Percentiles rank a stretch among this genome's conserved stretches.
These are phyloP conservation scores for Scheffersomyces amazonensis DNA, from an alignment of 805 yeast genomes.

Conservation along the genomic window DNA sequence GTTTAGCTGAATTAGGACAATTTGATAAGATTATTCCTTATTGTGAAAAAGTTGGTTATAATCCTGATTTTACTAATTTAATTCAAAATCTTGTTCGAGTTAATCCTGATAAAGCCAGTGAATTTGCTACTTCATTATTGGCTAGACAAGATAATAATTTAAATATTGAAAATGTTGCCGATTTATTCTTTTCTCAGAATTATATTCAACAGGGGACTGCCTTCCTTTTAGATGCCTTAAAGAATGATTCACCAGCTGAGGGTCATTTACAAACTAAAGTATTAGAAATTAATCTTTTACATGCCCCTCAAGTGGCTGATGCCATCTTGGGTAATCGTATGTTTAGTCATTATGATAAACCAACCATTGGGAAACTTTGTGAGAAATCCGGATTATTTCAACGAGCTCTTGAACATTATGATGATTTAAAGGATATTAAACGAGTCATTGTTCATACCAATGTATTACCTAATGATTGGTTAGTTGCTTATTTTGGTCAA, in stretches of 20 bases:
- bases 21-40: conserved; percentile 94
- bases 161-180: conserved; percentile 84
- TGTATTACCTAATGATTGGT: conserved; percentile 88
- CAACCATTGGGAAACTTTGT: conserved; percentile 86
- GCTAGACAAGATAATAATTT: conserved; percentile 56
- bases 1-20: conserved; percentile 93
- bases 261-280: conserved; percentile 95
- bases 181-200: conserved; percentile 91
- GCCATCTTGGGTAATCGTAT: conserved; percentile 94
- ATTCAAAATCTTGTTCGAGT: conserved; percentile 88
- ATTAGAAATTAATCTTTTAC: conserved; percentile 85
- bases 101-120: conserved; percentile 97
- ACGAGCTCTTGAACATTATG: conserved; percentile 95
- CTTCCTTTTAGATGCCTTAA: conserved; percentile 89
- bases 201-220: conserved; percentile 98
- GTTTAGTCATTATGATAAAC: conserved; percentile 94
- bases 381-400: conserved; percentile 96
- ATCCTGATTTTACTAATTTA: conserved; percentile 86
- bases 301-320: conserved; percentile 99
- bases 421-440: conserved; percentile 91
- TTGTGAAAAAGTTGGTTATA: conserved; percentile 82
- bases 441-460: conserved; percentile 88
- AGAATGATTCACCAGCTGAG: conserved; percentile 89
- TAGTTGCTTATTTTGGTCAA: conserved; percentile 88
- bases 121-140: conserved; percentile 86